A percentile compares a stretch with the other conserved stretches of the same genome.
Conservation (phyloP, 179 eudicot species). For the Silene noctiflora region DNA sequence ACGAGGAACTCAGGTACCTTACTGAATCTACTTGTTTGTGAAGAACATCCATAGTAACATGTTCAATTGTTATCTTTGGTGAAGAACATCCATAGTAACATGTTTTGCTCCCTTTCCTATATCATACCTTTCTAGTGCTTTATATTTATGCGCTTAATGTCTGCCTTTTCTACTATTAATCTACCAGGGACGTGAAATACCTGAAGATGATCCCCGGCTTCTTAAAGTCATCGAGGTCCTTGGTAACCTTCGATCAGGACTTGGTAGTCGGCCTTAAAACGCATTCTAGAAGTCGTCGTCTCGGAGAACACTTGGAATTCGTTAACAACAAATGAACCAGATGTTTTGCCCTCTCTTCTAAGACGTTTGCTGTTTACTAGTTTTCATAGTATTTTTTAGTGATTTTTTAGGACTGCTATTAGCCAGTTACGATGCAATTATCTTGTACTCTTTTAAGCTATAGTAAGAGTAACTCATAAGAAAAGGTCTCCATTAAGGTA, state of each 20-base stretch:
- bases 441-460: no score
- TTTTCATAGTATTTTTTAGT: no score
- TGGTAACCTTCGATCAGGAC: slow-evolving; percentile 16
- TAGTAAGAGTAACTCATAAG: no score
- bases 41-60: no score
- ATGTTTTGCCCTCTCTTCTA: background rate
- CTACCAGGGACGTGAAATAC: slow-evolving; percentile 32
- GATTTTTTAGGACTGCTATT: no score
- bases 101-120: background rate
- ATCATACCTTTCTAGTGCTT: background rate
- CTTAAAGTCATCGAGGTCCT: slow-evolving; percentile 20
- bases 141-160: background rate
- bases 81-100: background rate
- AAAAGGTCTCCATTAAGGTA: no score
- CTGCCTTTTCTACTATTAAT: background rate
- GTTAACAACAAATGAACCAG: background rate
- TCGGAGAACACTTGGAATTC: background rate
- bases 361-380: background rate
- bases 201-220: slow-evolving; percentile 32
- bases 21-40: no score
- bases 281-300: background rate
- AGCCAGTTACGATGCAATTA: no score
- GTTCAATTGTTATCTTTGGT: no score
- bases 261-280: background rate
- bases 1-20: no score